Conservation (phyloP, 768 basidiomycete genomes). For the Porpolomopsis calyptriformis region DNA sequence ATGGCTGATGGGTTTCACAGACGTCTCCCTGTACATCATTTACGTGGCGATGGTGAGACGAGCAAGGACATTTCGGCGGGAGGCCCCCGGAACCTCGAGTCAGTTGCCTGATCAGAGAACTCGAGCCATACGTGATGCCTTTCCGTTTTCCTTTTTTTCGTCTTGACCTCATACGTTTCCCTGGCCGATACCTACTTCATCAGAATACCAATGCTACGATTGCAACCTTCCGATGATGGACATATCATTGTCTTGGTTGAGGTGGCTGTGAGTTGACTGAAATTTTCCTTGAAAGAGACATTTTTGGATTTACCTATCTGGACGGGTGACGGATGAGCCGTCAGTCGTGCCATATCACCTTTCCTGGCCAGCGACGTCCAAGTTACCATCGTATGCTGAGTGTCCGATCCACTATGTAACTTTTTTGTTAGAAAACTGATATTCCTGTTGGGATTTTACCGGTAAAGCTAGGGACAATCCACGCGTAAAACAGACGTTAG, state of each 20-base stretch:
- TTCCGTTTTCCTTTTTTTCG: constrained; percentile 16
- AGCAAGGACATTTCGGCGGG: too few species aligned
- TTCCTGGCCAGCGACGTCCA: constrained; percentile 1
- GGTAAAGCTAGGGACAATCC: too few species aligned
- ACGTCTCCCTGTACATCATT: too few species aligned
- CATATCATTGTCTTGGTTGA: constrained; percentile 2
- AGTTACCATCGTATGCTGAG: constrained; percentile 1
- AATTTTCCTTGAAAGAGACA: constrained; percentile 4
- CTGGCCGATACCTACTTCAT: constrained; percentile 9
- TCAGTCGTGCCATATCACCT: constrained; percentile 5
- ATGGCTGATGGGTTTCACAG: not conserved
- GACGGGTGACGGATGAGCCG: constrained; percentile 1
- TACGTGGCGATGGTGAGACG: too few species aligned
- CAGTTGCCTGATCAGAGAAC: too few species aligned
- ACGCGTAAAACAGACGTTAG: too few species aligned
- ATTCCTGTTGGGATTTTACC: too few species aligned
- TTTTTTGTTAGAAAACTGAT: too few species aligned
- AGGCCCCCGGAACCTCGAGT: too few species aligned
- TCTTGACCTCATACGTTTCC: constrained; percentile 21
- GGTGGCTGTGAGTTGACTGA: constrained; percentile 3
- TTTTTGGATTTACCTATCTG: constrained; percentile 1
- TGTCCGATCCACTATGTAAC: not conserved
- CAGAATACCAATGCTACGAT: constrained; percentile 7
- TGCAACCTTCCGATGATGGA: constrained; percentile 4
- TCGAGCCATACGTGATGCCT: constrained; percentile 23